Conservation (phyloP, 768 basidiomycete genomes). For the Boletus subcaerulescens region DNA sequence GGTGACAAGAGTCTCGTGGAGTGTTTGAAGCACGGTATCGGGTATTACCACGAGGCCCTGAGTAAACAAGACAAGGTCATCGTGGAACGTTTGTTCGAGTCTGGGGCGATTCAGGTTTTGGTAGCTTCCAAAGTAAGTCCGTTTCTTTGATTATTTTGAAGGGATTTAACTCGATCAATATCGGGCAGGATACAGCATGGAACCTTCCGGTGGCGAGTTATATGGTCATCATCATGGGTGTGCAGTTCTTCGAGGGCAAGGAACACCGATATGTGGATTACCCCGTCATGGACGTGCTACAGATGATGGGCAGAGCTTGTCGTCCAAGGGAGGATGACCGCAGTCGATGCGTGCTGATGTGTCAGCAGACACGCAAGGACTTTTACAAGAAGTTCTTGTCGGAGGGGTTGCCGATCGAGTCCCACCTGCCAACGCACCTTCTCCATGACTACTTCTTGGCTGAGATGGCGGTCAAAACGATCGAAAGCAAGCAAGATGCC, state of each 20-base stretch:
- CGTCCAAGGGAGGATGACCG: slow-evolving; percentile 84
- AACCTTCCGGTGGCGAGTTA: slow-evolving; percentile 89
- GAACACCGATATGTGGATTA: slow-evolving; percentile 98
- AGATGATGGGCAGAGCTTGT: slow-evolving; percentile 99
- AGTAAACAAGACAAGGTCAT: slow-evolving; percentile 91
- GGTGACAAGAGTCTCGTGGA: slow-evolving; percentile 73
- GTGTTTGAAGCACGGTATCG: slow-evolving; percentile 85
- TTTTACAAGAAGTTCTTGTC: slow-evolving; percentile 99
- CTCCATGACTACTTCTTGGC: slow-evolving; percentile 98
- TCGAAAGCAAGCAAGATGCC: slow-evolving; percentile 98
- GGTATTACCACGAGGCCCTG: slow-evolving; percentile 93
- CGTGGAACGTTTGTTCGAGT: slow-evolving; percentile 87
- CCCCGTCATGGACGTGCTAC: slow-evolving; percentile 96
- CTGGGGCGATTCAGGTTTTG: slow-evolving; percentile 91
- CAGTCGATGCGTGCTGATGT: slow-evolving; percentile 95
- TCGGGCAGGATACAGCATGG: slow-evolving; percentile 87
- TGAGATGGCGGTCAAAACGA: slow-evolving; percentile 97
- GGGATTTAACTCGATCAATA: neutral
- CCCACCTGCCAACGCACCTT: slow-evolving; percentile 83
- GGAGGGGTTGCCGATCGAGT: slow-evolving; percentile 97
- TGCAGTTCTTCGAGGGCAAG: slow-evolving; percentile 93
- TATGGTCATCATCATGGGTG: slow-evolving; percentile 99
- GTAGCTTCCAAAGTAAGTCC: slow-evolving; percentile 83
- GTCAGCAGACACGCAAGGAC: slow-evolving; percentile 95
- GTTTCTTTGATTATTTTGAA: neutral